Base-by-base conservation (phyloP, 169 alveolate species). In the Cryptosporidium bovis region DNA sequence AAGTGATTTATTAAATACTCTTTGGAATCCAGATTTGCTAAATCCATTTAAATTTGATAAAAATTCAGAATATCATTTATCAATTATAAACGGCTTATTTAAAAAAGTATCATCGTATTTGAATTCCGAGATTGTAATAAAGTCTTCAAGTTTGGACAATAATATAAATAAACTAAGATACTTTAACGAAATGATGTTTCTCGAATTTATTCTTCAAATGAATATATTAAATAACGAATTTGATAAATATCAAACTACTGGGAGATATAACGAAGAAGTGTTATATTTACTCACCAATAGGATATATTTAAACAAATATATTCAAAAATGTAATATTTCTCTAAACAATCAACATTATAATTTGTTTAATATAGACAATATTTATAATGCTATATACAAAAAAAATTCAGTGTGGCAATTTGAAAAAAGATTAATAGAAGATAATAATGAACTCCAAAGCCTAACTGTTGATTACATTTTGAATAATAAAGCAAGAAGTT, bases 161-260 rank as follows among this genome's bases (percentile, higher is more conserved):
- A 36, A 0, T 15, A 3, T 77, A 24, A 44, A 58, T 7, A 60
- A 40, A 18, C 18, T 77, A 7, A 56, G 87, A 7, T 40, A 77
- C 33, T 77, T 44, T 77, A 77, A 77, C 51, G 64, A 77, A 15
- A 56, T 77, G 87, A 12, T 77, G 18, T 46, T 77, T 36, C 71
- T 64, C 12, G 87, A 77, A 10, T 31, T 77, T 20, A 44, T 31
- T 12, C 51, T 60, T 44, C 87, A 77, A 33, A 44, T 77, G 15
- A 46, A 62, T 8, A 34, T 62, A 12, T 4, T 77, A 2, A 33
- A 62, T n/a, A 62, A 7, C 20, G 71, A 60, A 16, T 46, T 29
- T 12, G 64, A 56, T 20, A 77, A 20, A 56, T 77, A 15, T 44
- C 24, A 50, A 0, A 10, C 56, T 48, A 46, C 56, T 15, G 87